A percentile compares a stretch with the other conserved stretches of the same genome.
Evolutionary conservation across 164 flowering plant genomes (phyloP).

Genomic region (Platanus orientalis): DNA sequence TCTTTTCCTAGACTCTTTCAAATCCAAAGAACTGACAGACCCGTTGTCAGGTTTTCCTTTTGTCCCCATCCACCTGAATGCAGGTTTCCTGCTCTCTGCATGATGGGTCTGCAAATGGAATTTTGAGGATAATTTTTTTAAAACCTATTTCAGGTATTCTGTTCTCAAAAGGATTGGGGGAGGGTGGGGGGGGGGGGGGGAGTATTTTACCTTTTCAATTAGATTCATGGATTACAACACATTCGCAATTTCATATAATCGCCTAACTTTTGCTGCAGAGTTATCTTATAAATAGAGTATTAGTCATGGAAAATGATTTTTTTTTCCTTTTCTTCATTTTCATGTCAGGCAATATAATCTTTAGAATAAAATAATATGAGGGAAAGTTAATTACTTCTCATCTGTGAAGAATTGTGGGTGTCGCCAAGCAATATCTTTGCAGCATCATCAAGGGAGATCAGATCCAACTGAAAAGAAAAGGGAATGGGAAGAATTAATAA

Average conservation of each 20-base stretch:
- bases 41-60: slow-evolving; percentile 23
- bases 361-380: not conserved
- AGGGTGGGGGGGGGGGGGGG: too few species aligned
- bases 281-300: slow-evolving; percentile 20
- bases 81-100: slow-evolving; percentile 72
- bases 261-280: slow-evolving; percentile 83
- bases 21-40: slow-evolving; percentile 5
- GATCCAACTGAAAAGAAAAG: slow-evolving; percentile 35
- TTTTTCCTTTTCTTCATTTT: not conserved
- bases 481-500: not conserved
- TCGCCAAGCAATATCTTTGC: slow-evolving; percentile 78
- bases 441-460: slow-evolving; percentile 85
- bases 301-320: slow-evolving; percentile 7
- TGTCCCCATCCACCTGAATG: slow-evolving; percentile 83
- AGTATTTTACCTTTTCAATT: slow-evolving; percentile 79
- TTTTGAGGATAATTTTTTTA: too few species aligned
- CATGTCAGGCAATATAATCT: not conserved
- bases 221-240: slow-evolving; percentile 92
- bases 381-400: slow-evolving; percentile 58
- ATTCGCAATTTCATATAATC: slow-evolving; percentile 93
- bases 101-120: slow-evolving; percentile 61
- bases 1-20: slow-evolving; percentile 47
- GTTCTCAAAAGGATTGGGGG: too few species aligned
- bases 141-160: too few species aligned
- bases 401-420: slow-evolving; percentile 41